Conservation (phyloP, 441 rosid genomes). For the Euphorbia celastroides region DNA sequence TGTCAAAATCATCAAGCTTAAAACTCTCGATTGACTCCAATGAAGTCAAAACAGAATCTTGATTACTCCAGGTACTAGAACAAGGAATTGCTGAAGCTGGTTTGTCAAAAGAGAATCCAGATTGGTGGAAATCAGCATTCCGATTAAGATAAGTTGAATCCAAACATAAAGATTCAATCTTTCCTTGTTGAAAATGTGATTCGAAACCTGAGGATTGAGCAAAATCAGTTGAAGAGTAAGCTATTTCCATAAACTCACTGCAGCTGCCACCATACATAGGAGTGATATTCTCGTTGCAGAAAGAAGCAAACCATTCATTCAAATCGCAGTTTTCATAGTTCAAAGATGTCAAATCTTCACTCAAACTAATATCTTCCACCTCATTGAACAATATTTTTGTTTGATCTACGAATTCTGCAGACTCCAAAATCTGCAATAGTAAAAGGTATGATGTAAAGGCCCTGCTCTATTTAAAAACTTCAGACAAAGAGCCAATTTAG, state of each 20-base stretch:
- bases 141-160: constrained; percentile 25
- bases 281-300: constrained; percentile 35
- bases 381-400: constrained; percentile 41
- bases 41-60: constrained; percentile 46
- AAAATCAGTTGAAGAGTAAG: constrained; percentile 31
- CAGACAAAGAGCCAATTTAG: neutral
- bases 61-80: constrained; percentile 38
- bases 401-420: constrained; percentile 47
- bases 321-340: constrained; percentile 37
- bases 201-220: constrained; percentile 9
- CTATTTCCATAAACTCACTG: constrained; percentile 35
- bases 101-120: constrained; percentile 20
- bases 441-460: neutral
- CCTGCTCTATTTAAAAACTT: neutral
- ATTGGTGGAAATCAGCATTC: constrained; percentile 16
- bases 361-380: constrained; percentile 22
- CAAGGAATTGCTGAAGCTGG: constrained; percentile 29
- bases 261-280: constrained; percentile 32
- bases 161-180: constrained; percentile 18
- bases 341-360: constrained; percentile 25
- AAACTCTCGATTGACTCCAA: constrained; percentile 31
- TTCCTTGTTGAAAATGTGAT: constrained; percentile 32
- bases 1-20: constrained; percentile 30
- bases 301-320: constrained; percentile 50
- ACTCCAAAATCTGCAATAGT: constrained; percentile 56